Conservation (phyloP, 371 early-diverging fungal genomes). For the Coemansia sp. region DNA sequence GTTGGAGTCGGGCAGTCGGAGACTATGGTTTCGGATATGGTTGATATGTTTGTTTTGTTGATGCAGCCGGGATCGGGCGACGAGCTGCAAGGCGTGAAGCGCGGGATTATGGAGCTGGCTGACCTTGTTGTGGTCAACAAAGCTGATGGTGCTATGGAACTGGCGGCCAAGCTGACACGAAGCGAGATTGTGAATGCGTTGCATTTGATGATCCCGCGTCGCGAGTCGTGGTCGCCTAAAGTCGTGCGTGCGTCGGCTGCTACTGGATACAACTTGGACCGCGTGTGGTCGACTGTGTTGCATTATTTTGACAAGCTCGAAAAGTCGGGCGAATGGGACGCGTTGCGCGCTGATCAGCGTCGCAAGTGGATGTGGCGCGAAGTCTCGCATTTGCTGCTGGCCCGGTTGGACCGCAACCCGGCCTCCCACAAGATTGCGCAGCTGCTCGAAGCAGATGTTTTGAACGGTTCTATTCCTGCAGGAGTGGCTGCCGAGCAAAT, state of each 20-base stretch:
- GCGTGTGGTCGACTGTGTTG: conserved; percentile 67
- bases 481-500: conserved; percentile 58
- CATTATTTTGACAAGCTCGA: conserved; percentile 57
- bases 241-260: conserved; percentile 64
- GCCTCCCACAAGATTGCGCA: conserved; percentile 47
- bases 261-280: conserved; percentile 59
- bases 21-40: conserved; percentile 82
- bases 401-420: conserved; percentile 52
- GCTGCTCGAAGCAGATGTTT: conserved; percentile 54
- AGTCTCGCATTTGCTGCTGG: conserved; percentile 59
- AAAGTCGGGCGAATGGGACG: conserved; percentile 54
- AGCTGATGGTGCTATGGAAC: conserved; percentile 66
- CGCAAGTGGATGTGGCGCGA: conserved; percentile 76
- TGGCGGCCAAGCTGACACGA: conserved; percentile 61
- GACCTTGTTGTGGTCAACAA: conserved; percentile 79
- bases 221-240: conserved; percentile 37
- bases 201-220: conserved; percentile 30
- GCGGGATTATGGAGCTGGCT: conserved; percentile 78
- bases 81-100: conserved; percentile 79
- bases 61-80: conserved; percentile 59
- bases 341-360: conserved; percentile 60
- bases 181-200: conserved; percentile 26
- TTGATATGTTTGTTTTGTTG: conserved; percentile 62
- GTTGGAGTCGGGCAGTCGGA: conserved; percentile 85
- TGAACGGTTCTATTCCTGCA: conserved; percentile 55